Evolutionary conservation across 2,329 filamentous ascomycete species (phyloP).

Genomic region (Coleophoma crateriformis): DNA sequence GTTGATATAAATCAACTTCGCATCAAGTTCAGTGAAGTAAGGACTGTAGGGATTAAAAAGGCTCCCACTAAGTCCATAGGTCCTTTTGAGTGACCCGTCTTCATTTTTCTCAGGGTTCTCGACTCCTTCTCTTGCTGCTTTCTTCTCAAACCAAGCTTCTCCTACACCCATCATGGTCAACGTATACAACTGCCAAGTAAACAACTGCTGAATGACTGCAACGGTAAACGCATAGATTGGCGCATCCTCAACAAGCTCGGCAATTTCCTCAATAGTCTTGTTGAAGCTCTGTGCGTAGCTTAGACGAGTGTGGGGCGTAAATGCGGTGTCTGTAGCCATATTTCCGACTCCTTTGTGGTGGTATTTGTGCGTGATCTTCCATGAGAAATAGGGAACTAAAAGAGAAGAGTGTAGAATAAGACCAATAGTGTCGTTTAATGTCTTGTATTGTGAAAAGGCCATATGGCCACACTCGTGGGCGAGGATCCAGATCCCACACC

Average conservation of each 20-base stretch:
- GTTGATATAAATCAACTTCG: neutral
- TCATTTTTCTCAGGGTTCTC: neutral
- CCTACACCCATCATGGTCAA: neutral
- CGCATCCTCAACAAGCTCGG: neutral
- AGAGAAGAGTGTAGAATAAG: slow-evolving; percentile 60
- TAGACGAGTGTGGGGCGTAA: neutral
- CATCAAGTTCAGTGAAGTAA: neutral
- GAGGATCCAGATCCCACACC: slow-evolving; percentile 53
- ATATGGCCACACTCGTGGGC: slow-evolving; percentile 66
- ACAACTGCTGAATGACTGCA: neutral
- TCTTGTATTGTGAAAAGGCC: slow-evolving; percentile 50
- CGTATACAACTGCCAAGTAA: neutral
- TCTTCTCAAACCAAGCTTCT: neutral
- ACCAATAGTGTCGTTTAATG: slow-evolving; percentile 54
- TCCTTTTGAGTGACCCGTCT: neutral
- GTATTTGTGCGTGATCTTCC: slow-evolving; percentile 62
- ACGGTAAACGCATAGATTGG: neutral
- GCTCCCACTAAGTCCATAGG: neutral
- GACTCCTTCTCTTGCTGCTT: neutral
- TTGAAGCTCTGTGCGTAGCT: neutral
- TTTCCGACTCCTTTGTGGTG: slow-evolving; percentile 63
- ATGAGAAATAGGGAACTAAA: slow-evolving; percentile 63
- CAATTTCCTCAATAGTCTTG: neutral
- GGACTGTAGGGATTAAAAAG: neutral
- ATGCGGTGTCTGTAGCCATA: slow-evolving; percentile 29